Conservation (phyloP, 2,329 filamentous ascomycete species). For the Stagonosporopsis rhizophila region DNA sequence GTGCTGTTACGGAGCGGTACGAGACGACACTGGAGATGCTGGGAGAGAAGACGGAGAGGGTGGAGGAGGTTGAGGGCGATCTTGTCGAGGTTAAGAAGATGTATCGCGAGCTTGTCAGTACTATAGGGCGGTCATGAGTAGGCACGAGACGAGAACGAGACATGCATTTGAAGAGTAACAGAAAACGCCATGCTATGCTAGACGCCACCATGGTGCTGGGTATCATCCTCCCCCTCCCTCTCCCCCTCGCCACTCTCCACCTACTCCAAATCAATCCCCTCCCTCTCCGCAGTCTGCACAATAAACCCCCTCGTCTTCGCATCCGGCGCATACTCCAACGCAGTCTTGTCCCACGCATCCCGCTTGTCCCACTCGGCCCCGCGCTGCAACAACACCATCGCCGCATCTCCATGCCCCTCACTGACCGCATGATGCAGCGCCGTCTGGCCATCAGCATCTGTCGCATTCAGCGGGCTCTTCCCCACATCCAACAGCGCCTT, state of each 20-base stretch:
- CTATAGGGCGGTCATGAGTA: conserved; percentile 57
- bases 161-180: background rate
- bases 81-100: conserved; percentile 94
- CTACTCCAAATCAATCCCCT: conserved; percentile 72
- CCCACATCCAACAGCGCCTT: conserved; percentile 79
- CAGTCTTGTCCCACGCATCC: conserved; percentile 72
- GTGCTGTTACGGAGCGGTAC: conserved; percentile 76
- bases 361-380: conserved; percentile 84
- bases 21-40: conserved; percentile 92
- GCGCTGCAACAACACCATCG: conserved; percentile 79
- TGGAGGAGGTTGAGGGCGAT: conserved; percentile 88
- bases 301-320: conserved; percentile 83
- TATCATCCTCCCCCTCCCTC: conserved; percentile 67
- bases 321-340: conserved; percentile 86
- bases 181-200: background rate
- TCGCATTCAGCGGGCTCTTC: conserved; percentile 81
- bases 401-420: conserved; percentile 80
- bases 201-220: conserved; percentile 16
- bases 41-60: conserved; percentile 94
- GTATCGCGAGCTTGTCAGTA: conserved; percentile 90
- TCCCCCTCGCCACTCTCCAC: no score
- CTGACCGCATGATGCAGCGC: conserved; percentile 86
- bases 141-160: background rate
- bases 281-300: conserved; percentile 77
- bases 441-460: conserved; percentile 83